These are phyloP conservation scores for Talaromyces sp. DNA, from an alignment of 2,329 filamentous ascomycete genomes.

Conservation along the genomic window DNA sequence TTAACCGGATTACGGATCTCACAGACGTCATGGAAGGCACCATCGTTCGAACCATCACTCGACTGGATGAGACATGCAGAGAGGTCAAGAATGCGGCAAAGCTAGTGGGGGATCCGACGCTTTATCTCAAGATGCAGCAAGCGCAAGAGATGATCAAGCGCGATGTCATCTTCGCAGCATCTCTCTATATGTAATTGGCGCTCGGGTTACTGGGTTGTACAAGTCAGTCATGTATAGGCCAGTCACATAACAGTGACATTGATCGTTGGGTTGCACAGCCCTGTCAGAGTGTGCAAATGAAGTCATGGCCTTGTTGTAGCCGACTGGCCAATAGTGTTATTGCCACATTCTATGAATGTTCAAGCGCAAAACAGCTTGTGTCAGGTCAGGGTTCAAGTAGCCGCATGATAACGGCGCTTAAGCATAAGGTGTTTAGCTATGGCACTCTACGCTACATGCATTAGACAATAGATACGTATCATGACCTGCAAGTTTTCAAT, in stretches of 20 bases:
- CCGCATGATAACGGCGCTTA: background rate
- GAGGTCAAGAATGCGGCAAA: conserved; percentile 97
- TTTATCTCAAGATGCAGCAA: conserved; percentile 95
- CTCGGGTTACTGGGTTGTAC: background rate
- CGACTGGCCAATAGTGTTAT: background rate
- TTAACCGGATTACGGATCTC: conserved; percentile 93
- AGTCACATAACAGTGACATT: background rate
- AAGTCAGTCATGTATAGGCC: background rate
- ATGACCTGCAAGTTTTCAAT: too few species aligned
- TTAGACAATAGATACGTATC: too few species aligned
- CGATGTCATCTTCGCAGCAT: conserved; percentile 86
- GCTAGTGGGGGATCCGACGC: conserved; percentile 85
- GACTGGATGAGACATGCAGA: conserved; percentile 90
- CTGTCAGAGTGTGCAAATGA: background rate
- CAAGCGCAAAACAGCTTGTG: background rate
- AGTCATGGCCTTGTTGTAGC: background rate
- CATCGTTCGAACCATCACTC: conserved; percentile 89
- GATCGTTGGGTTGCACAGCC: background rate
- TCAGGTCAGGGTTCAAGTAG: background rate
- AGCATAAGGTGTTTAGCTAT: background rate
- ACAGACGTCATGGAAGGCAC: conserved; percentile 97
- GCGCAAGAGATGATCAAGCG: conserved; percentile 97
- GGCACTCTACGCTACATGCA: background rate
- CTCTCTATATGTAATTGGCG: conserved; percentile 67
- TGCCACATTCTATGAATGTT: background rate